Evolutionary conservation across 164 flowering plant genomes (phyloP).

Genomic region (Kalanchoe fedtschenkoi): DNA sequence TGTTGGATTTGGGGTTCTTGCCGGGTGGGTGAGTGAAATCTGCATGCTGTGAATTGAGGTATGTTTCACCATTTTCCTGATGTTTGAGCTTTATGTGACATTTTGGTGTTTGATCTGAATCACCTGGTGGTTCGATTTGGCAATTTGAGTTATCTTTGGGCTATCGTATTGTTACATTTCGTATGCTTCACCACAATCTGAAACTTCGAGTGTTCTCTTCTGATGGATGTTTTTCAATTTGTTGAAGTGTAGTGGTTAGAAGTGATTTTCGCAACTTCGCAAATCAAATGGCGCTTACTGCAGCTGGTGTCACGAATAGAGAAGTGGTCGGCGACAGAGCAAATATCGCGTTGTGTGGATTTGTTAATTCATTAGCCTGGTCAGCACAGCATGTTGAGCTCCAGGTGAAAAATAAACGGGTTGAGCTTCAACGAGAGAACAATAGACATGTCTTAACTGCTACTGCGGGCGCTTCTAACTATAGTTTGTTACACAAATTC

Average conservation of each 20-base stretch:
- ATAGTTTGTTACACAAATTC: constrained; percentile 14
- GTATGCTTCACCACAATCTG: too few relatives aligned
- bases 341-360: constrained; percentile 19
- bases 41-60: background rate
- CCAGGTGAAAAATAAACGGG: constrained; percentile 16
- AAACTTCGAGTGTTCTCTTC: background rate
- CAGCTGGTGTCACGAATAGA: constrained; percentile 29
- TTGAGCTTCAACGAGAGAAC: constrained; percentile 22
- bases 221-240: background rate
- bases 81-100: too few relatives aligned
- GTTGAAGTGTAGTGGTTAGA: background rate
- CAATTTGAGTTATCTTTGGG: too few relatives aligned
- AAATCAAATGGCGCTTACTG: constrained; percentile 30
- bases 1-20: background rate
- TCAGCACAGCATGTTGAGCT: constrained; percentile 21
- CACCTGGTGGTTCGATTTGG: too few relatives aligned
- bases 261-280: constrained; percentile 12
- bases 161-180: too few relatives aligned
- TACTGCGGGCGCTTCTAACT: constrained; percentile 19
- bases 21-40: background rate
- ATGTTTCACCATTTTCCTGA: background rate
- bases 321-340: constrained; percentile 21
- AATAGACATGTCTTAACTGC: constrained; percentile 18
- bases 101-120: background rate
- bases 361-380: constrained; percentile 26